Evolutionary conservation across 495 filamentous ascomycete genomes (phyloP), one percentile per base, ranked within the genome.

Genomic region (Penicillium ochrochloron): DNA sequence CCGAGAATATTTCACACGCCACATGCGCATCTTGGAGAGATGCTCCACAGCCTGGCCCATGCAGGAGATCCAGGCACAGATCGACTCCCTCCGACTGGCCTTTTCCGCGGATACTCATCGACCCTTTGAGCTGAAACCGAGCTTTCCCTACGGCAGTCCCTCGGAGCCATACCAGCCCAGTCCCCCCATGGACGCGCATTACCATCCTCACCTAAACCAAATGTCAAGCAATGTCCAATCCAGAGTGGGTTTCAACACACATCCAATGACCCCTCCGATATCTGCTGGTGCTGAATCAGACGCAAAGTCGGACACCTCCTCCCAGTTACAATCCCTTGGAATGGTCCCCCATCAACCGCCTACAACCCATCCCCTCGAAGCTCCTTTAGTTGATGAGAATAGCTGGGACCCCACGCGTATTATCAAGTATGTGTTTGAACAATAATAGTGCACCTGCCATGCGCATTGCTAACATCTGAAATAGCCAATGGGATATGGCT

Each of bases 21-120:
- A 97, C 64, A 98, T 99, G 95, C 88, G 94, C 56, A 90, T 99
- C 25, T 80, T 99, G 39, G 95, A 99, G 75, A 89, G 86, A 50
- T 96, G 92, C 73, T 90, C 89, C 65, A 80, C 84, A 42, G 85
- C 90, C 8, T 98, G 93, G 90, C 92, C 94, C 14, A 92, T 96
- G 84, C 91, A 91, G 14, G 94, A 98, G 69, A 92, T 97, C 80
- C 89, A 96, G 72, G 86, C 88, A 34, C 93, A 97, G 75, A 92
- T 99, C 63, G 88, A 98, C 68, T 90, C 92, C 9, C 83, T 99
- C 34, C 86, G 94, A 51, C 89, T 95, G 71, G 95, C 95, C 17
- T 98, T 99, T 71, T 97, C 94, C 21, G 91, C 92, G 31, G 93
- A 99, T 75, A 86, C 82, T 21, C 88, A 80, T 67, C 92, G 91